phyloP scores from a whole-genome alignment of 805 yeast genomes.

The Yarrowia yakushimensis region DNA sequence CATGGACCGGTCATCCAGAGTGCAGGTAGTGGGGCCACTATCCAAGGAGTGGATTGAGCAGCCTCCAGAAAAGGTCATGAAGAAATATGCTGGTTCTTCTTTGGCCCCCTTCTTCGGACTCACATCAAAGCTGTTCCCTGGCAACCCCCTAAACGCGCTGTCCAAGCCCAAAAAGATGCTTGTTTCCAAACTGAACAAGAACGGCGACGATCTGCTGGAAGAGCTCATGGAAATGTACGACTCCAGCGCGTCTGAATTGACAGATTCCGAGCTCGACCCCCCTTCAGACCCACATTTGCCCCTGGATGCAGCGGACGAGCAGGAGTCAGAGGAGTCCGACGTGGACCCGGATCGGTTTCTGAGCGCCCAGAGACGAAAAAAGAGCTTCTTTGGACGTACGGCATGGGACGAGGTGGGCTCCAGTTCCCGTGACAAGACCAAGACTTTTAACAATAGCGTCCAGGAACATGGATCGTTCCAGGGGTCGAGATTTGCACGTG shows the following conservation, averaged over 20 bases:
- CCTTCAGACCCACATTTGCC: not conserved
- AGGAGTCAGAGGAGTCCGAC: not conserved
- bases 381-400: not conserved
- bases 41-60: conserved; percentile 32
- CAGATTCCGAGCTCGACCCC: not conserved
- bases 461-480: not conserved
- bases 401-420: conserved; percentile 5
- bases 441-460: conserved; percentile 8
- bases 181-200: not conserved
- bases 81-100: conserved; percentile 2
- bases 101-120: conserved; percentile 4
- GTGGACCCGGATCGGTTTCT: conserved; percentile 3
- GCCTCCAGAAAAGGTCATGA: conserved; percentile 7
- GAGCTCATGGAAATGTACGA: conserved; percentile 22
- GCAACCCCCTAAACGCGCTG: not conserved
- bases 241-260: not conserved
- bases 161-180: conserved; percentile 12
- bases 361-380: conserved; percentile 2
- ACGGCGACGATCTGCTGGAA: conserved; percentile 4
- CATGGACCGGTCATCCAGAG: conserved; percentile 36
- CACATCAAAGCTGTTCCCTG: not conserved
- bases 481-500: conserved; percentile 1
- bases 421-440: not conserved
- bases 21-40: conserved; percentile 37
- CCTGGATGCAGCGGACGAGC: not conserved